Percentiles rank a stretch among this genome's conserved stretches.
Conservation (phyloP, 2,329 filamentous ascomycete species). For the Monilinia polystroma region DNA sequence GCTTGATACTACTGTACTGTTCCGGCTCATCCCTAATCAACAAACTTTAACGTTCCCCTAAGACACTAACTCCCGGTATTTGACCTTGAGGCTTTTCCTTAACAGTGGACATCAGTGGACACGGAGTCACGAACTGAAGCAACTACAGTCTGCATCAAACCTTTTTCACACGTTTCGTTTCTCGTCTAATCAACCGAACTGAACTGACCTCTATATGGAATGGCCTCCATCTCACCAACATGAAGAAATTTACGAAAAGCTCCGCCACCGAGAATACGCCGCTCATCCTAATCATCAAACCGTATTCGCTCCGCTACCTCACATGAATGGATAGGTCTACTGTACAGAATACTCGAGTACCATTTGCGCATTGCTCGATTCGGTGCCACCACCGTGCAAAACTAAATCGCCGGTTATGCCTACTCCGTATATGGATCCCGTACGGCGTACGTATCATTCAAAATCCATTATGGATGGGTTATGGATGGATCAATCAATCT, state of each 20-base stretch:
- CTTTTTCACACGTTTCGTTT: slow-evolving; percentile 15
- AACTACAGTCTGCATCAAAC: neutral
- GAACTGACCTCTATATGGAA: neutral
- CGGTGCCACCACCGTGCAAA: neutral
- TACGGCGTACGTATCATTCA: neutral
- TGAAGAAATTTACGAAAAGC: neutral
- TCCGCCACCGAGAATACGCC: slow-evolving; percentile 17
- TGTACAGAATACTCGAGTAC: neutral
- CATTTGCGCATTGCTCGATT: slow-evolving; percentile 1
- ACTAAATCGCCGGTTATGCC: neutral
- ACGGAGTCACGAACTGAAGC: neutral
- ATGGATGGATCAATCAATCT: neutral
- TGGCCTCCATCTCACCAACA: slow-evolving; percentile 4
- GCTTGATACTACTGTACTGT: neutral
- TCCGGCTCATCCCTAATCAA: slow-evolving; percentile 6
- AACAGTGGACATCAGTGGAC: neutral
- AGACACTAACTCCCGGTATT: neutral
- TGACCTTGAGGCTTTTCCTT: neutral
- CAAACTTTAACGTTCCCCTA: neutral
- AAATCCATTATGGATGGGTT: neutral
- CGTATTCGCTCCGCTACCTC: slow-evolving; percentile 9
- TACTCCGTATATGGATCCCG: neutral
- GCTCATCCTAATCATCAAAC: slow-evolving; percentile 3
- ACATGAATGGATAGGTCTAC: neutral
- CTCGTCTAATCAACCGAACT: no score